Evolutionary conservation across 495 filamentous ascomycete genomes (phyloP).

Genomic region (Stereocaulon alpinum): DNA sequence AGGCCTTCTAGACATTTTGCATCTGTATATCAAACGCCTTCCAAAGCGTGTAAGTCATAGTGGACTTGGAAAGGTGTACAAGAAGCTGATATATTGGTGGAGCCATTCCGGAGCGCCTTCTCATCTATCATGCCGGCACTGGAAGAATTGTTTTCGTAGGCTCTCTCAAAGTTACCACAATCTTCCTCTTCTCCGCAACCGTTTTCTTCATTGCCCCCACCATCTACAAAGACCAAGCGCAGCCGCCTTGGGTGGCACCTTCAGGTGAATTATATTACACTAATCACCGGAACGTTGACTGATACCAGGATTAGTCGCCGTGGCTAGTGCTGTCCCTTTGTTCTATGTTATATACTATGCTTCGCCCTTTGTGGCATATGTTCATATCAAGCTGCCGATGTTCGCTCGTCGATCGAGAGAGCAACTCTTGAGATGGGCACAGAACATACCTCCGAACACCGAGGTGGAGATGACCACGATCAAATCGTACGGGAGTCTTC

Average conservation of each 20-base stretch:
- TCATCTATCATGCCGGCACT: conserved; percentile 66
- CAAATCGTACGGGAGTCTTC: conserved; percentile 49
- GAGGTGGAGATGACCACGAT: conserved; percentile 62
- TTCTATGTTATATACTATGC: conserved; percentile 54
- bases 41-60: conserved; percentile 9
- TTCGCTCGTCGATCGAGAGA: conserved; percentile 62
- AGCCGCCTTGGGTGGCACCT: conserved; percentile 36
- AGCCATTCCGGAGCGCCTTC: conserved; percentile 48
- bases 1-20: neutral
- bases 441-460: conserved; percentile 50
- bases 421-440: conserved; percentile 52
- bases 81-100: neutral
- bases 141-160: conserved; percentile 55
- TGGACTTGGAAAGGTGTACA: neutral
- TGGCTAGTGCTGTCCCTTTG: conserved; percentile 54
- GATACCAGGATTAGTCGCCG: conserved; percentile 35
- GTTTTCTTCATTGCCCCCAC: conserved; percentile 49
- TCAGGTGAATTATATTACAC: conserved; percentile 31
- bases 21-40: conserved; percentile 2
- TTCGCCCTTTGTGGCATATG: conserved; percentile 59
- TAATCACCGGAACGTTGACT: neutral
- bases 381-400: conserved; percentile 58
- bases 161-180: conserved; percentile 55
- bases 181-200: conserved; percentile 59
- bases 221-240: conserved; percentile 40